Conservation (phyloP, 257 asterid species). For the Solanum corneliomulleri region DNA sequence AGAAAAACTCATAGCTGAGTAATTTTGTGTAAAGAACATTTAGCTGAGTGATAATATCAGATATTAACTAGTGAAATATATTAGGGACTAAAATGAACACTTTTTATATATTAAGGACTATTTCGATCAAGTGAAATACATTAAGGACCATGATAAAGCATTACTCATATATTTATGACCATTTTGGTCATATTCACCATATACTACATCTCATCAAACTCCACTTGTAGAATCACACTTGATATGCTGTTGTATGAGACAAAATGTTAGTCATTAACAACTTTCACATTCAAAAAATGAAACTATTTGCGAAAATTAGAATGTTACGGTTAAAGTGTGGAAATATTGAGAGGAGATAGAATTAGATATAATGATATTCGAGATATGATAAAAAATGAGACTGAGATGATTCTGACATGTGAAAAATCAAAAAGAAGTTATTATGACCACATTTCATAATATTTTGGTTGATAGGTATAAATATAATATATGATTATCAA, state of each 20-base stretch:
- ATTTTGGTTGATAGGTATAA: not conserved
- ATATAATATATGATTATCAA: not conserved
- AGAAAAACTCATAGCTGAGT: too few species aligned
- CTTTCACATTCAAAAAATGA: not conserved
- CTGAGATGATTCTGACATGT: accelerated
- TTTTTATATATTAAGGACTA: not conserved
- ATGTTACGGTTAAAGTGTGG: too few species aligned
- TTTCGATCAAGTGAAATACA: not conserved
- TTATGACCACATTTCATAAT: not conserved
- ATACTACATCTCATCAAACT: not conserved
- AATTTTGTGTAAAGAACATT: accelerated
- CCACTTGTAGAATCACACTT: not conserved
- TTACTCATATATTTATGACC: not conserved
- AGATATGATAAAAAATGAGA: not conserved
- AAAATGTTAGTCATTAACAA: not conserved
- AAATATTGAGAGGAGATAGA: not conserved
- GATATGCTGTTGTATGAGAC: not conserved
- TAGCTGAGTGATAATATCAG: too few species aligned
- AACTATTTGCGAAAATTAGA: not conserved
- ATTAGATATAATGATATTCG: not conserved
- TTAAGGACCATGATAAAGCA: not conserved
- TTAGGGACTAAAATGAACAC: not conserved
- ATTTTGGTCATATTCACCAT: not conserved
- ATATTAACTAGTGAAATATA: not conserved
- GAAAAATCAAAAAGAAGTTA: not conserved